Percentiles rank a stretch among this genome's conserved stretches.
phyloP scores from a whole-genome alignment of 441 rosid genomes.

The Adansonia gregorii region DNA sequence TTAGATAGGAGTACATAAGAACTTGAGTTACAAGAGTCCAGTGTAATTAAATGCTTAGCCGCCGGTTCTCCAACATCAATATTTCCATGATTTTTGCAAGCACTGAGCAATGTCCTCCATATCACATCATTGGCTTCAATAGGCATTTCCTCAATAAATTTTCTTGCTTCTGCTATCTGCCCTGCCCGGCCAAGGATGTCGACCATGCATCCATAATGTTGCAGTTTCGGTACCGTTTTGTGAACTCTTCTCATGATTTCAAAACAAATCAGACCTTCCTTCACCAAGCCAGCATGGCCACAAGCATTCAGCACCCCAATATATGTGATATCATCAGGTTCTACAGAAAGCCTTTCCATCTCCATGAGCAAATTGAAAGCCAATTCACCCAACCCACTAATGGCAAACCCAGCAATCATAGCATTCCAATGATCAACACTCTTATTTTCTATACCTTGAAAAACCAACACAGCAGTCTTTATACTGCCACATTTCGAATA shows the following conservation, averaged over 20 bases:
- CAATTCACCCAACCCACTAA: slow-evolving; percentile 61
- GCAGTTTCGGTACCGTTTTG: slow-evolving; percentile 54
- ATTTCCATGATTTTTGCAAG: slow-evolving; percentile 53
- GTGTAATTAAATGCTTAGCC: slow-evolving; percentile 45
- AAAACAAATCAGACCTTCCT: slow-evolving; percentile 67
- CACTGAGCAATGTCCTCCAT: slow-evolving; percentile 59
- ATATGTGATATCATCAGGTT: slow-evolving; percentile 59
- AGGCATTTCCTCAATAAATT: slow-evolving; percentile 57
- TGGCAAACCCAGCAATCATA: slow-evolving; percentile 65
- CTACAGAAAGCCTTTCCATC: slow-evolving; percentile 48
- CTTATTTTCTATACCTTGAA: slow-evolving; percentile 42
- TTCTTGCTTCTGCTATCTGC: slow-evolving; percentile 48
- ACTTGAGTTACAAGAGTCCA: slow-evolving; percentile 49
- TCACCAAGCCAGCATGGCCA: slow-evolving; percentile 62
- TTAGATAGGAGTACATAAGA: slow-evolving; percentile 60
- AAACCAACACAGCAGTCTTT: slow-evolving; percentile 52
- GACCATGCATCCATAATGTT: slow-evolving; percentile 67
- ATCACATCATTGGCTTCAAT: slow-evolving; percentile 61
- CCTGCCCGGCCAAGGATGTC: slow-evolving; percentile 62
- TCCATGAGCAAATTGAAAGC: slow-evolving; percentile 60
- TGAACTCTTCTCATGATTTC: slow-evolving; percentile 71
- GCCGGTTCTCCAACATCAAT: slow-evolving; percentile 50
- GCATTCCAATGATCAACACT: slow-evolving; percentile 75
- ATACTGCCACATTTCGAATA: slow-evolving; percentile 63
- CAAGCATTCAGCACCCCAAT: slow-evolving; percentile 58